Conservation (phyloP, 495 filamentous ascomycete genomes). For the Tuber aestivum region DNA sequence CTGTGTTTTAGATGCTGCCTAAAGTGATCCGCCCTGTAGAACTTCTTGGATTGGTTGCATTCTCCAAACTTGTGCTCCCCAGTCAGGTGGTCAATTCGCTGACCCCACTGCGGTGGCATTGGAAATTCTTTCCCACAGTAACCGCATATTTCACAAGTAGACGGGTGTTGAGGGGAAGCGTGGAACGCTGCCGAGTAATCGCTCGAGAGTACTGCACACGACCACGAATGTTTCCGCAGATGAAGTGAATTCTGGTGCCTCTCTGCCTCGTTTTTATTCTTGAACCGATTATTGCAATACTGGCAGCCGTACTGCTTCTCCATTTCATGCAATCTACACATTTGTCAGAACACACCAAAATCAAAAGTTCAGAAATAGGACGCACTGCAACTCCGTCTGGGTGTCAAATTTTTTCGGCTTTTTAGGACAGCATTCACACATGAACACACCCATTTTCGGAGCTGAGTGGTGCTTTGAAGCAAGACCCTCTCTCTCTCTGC, state of each 20-base stretch:
- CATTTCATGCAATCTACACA: constrained; percentile 64
- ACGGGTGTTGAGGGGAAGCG: constrained; percentile 56
- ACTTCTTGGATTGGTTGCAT: constrained; percentile 97
- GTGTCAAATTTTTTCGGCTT: constrained; percentile 97
- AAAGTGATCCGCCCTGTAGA: constrained; percentile 96
- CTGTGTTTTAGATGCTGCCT: constrained; percentile 97
- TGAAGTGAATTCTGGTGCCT: constrained; percentile 96
- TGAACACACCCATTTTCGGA: constrained; percentile 45
- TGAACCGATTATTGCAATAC: constrained; percentile 92
- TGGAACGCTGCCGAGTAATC: constrained; percentile 79
- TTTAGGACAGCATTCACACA: constrained; percentile 97
- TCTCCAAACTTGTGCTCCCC: constrained; percentile 93
- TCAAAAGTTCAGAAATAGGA: constrained; percentile 22
- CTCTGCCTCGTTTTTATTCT: constrained; percentile 99
- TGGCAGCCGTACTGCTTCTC: constrained; percentile 94
- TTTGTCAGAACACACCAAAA: constrained; percentile 13
- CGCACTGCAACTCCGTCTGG: constrained; percentile 77
- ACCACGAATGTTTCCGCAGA: constrained; percentile 94
- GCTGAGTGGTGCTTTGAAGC: constrained; percentile 32
- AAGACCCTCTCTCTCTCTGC: constrained; percentile 29
- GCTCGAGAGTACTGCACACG: constrained; percentile 74
- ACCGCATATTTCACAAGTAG: constrained; percentile 73
- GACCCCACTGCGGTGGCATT: constrained; percentile 74
- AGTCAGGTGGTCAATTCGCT: constrained; percentile 76
- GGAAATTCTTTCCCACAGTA: constrained; percentile 94